These are phyloP conservation scores for Apiospora pterosperma DNA, from an alignment of 2,329 filamentous ascomycete species.

Conservation along the genomic window DNA sequence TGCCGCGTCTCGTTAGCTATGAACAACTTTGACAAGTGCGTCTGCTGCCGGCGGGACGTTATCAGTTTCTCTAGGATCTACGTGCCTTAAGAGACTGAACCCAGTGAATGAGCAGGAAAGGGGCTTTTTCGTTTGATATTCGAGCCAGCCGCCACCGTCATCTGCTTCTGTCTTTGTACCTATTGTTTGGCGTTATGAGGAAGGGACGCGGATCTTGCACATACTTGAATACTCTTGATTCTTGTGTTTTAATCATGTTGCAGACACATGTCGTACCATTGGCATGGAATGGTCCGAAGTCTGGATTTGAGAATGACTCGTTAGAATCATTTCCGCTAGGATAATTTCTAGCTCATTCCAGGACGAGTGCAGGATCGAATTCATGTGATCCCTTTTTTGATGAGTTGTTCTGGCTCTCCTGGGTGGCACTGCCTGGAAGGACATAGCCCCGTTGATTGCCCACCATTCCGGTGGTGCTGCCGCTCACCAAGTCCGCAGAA, in stretches of 20 bases:
- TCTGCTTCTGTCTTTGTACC: background rate
- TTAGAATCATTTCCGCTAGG: no score
- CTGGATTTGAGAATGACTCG: no score
- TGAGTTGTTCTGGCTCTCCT: no score
- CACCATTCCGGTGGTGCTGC: no score
- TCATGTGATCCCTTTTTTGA: no score
- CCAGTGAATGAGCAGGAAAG: background rate
- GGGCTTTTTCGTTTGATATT: background rate
- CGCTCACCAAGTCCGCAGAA: no score
- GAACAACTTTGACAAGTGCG: slow-evolving; percentile 96
- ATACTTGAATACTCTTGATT: background rate
- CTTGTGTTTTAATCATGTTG: background rate
- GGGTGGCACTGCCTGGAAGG: no score
- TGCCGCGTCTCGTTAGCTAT: slow-evolving; percentile 90
- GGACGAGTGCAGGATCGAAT: no score
- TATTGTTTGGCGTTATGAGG: background rate
- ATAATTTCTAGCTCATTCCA: no score
- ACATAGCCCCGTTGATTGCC: no score
- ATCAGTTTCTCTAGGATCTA: slow-evolving; percentile 87
- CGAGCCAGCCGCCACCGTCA: background rate
- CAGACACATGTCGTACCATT: no score
- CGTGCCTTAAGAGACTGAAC: slow-evolving; percentile 60
- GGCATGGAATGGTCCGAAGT: no score
- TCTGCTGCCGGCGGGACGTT: slow-evolving; percentile 87
- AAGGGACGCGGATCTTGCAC: background rate